Evolutionary conservation across 768 basidiomycete species (phyloP).

Genomic region (Rhodotorula diobovata): DNA sequence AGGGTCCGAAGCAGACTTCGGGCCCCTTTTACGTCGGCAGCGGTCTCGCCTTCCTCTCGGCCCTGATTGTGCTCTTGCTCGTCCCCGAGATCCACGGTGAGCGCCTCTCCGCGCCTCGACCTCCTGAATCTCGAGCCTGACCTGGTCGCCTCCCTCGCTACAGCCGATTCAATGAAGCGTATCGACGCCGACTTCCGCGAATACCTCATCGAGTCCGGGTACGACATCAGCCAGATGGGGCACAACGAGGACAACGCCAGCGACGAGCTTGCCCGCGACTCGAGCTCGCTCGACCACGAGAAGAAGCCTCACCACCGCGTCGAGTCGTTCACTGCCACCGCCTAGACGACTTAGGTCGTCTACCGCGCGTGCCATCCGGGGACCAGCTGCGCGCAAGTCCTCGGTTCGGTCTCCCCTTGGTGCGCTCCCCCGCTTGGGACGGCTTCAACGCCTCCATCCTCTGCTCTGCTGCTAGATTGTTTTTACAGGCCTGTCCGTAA

Average conservation of each 20-base stretch:
- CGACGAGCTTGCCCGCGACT: not conserved
- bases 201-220: conserved; percentile 70
- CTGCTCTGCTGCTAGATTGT: too few relatives aligned
- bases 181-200: conserved; percentile 62
- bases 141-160: too few relatives aligned
- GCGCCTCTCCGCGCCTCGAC: not conserved
- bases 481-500: too few relatives aligned
- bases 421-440: too few relatives aligned
- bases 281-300: not conserved
- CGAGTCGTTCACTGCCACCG: not conserved
- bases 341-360: not conserved
- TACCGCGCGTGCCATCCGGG: too few relatives aligned
- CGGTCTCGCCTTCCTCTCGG: conserved; percentile 72
- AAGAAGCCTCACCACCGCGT: not conserved
- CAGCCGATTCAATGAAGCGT: conserved; percentile 19
- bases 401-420: too few relatives aligned
- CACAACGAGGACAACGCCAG: not conserved
- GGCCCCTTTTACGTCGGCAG: conserved; percentile 39
- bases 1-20: conserved; percentile 4
- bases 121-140: not conserved
- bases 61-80: conserved; percentile 65
- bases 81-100: conserved; percentile 60
- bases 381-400: too few relatives aligned
- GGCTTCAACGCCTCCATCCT: too few relatives aligned
- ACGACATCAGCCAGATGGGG: conserved; percentile 52